A percentile compares a stretch with the other conserved stretches of the same genome.
Conservation (phyloP, 192 early-diverging fungal genomes). For the Coemansia biformis region DNA sequence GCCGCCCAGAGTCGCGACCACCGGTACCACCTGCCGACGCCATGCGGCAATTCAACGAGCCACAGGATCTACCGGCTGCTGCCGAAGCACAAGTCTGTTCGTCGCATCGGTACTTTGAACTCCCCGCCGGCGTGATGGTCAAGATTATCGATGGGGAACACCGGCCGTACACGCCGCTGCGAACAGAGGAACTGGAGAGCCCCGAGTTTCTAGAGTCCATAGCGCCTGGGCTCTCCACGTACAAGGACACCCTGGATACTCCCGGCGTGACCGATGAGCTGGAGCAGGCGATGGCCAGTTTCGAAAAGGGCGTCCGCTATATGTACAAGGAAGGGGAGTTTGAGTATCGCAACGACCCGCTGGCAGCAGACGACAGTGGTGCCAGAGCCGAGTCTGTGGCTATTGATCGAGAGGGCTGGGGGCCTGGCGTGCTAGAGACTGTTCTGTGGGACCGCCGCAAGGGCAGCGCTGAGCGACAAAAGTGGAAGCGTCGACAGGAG, state of each 20-base stretch:
- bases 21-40: too few relatives aligned
- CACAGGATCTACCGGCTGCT: too few relatives aligned
- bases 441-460: slow-evolving; percentile 34
- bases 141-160: slow-evolving; percentile 6
- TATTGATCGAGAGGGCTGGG: slow-evolving; percentile 39
- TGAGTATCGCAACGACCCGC: too few relatives aligned
- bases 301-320: slow-evolving; percentile 26
- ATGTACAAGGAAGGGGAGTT: slow-evolving; percentile 37
- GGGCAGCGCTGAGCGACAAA: slow-evolving; percentile 10
- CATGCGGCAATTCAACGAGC: too few relatives aligned
- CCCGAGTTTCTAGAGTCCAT: slow-evolving; percentile 22
- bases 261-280: slow-evolving; percentile 14
- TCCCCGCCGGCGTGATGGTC: slow-evolving; percentile 36
- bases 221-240: slow-evolving; percentile 10
- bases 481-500: slow-evolving; percentile 22
- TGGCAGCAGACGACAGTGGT: too few relatives aligned
- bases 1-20: too few relatives aligned
- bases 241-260: background rate
- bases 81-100: too few relatives aligned
- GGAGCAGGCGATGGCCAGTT: slow-evolving; percentile 16
- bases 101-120: slow-evolving; percentile 23
- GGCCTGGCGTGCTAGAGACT: slow-evolving; percentile 21
- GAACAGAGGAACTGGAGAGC: slow-evolving; percentile 10
- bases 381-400: background rate
- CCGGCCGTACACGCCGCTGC: slow-evolving; percentile 13